Conservation (phyloP, 106 monocot genomes). For the Dioscorea alata region DNA sequence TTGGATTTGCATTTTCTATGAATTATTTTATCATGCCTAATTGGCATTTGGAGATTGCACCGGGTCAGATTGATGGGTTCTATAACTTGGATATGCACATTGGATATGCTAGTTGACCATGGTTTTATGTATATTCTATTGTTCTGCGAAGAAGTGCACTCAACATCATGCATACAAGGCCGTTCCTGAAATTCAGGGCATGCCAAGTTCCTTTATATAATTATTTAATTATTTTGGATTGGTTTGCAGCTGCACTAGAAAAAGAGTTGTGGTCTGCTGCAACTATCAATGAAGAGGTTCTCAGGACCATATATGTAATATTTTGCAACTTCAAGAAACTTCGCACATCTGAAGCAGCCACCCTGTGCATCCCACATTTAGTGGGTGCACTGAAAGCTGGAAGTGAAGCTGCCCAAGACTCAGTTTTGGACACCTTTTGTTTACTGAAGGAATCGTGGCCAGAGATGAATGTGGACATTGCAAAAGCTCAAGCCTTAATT, state of each 20-base stretch:
- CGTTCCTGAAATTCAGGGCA: too few relatives aligned
- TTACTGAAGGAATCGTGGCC: slow-evolving; percentile 82
- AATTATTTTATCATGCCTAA: too few relatives aligned
- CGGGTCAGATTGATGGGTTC: too few relatives aligned
- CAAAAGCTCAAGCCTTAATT: slow-evolving; percentile 68
- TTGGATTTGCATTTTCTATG: too few relatives aligned
- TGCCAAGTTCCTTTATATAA: too few relatives aligned
- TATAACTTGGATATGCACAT: too few relatives aligned
- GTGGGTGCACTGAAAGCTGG: slow-evolving; percentile 64
- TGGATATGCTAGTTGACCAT: too few relatives aligned
- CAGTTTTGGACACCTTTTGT: slow-evolving; percentile 71
- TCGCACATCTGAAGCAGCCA: slow-evolving; percentile 75
- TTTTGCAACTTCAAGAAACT: slow-evolving; percentile 82
- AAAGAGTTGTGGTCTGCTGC: slow-evolving; percentile 67
- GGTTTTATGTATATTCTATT: too few relatives aligned
- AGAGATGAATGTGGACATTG: slow-evolving; percentile 66
- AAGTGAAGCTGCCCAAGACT: slow-evolving; percentile 71
- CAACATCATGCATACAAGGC: too few relatives aligned
- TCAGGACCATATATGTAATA: slow-evolving; percentile 65
- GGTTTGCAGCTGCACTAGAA: slow-evolving; percentile 69
- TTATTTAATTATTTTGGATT: too few relatives aligned
- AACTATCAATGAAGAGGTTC: slow-evolving; percentile 62
- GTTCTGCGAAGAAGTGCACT: too few relatives aligned
- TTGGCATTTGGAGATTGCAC: too few relatives aligned
- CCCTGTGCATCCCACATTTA: slow-evolving; percentile 79